Evolutionary conservation across 2,329 filamentous ascomycete genomes (phyloP), one percentile per base, ranked within the genome.

Genomic region (Nannizziopsis arthrosporioides): DNA sequence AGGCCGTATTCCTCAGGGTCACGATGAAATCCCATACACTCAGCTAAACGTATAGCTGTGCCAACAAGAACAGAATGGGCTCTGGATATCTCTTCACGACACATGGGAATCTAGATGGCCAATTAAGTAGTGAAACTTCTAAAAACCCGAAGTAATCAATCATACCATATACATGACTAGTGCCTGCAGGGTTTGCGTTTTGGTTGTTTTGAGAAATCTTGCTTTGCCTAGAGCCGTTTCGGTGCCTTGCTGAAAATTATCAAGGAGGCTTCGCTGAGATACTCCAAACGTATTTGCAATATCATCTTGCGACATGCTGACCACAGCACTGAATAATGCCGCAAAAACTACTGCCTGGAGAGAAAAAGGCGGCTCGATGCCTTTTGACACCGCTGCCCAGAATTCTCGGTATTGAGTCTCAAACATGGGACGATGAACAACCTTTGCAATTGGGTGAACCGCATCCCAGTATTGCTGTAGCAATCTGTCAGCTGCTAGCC

Each of bases 11-110:
- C 72, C 38, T 77, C 74, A 12, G 81, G 81, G 54, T 88, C 84
- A 7, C 81, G 75, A 59, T 88, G 81, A 14, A 88, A 66, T 1
- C 82, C 82, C 80, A 87, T 85, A 57, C 82, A 86, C 66, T 87
- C 81, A 5, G 82, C 84, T 61, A 87, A 76, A 12, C 84, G 74
- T 37, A 87, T 80, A 3, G 81, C 82, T 11, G 82, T 79, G 2
- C 82, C 83, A 3, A 84, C 76, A 1, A 87, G 70, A 3, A 83
- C 81, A 3, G 82, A 85, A 62, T 88, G 84, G 3, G 81, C 78
- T 53, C 84, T 72, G 6, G 84, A 87, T 2, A 88, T 73, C 62
- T 87, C 82, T 15, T 75, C 75, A 47, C 84, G 73, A 55, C 84
- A 86, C 11, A 88, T 72, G 0, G 84, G 80, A 49, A 86, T 79